phyloP scores from a whole-genome alignment of 2,329 filamentous ascomycete genomes.

The Trichoderma gracile region DNA sequence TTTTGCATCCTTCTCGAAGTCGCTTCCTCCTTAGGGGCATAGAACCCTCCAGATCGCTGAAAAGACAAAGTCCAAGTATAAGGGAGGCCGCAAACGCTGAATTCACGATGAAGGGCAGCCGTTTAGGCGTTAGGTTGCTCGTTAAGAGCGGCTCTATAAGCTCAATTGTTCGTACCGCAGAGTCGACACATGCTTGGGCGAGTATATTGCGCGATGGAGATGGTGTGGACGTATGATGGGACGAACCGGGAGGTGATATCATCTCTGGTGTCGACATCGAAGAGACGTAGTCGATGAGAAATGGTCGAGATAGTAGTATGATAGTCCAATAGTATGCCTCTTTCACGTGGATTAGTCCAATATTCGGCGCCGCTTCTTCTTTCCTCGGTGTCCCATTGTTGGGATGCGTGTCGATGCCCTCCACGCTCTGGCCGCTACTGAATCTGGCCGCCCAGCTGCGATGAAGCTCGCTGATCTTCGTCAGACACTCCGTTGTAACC shows the following conservation, averaged over 20 bases:
- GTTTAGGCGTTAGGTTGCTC: background rate
- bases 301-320: background rate
- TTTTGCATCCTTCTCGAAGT: background rate
- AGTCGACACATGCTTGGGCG: slow-evolving; percentile 3
- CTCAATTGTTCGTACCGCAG: background rate
- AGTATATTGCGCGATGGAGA: slow-evolving; percentile 5
- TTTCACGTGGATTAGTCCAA: slow-evolving; percentile 6
- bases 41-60: background rate
- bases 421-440: background rate
- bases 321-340: slow-evolving; percentile 7
- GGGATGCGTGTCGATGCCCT: background rate
- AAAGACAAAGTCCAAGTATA: background rate
- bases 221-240: background rate
- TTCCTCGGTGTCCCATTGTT: background rate
- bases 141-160: background rate
- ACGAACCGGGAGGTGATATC: background rate
- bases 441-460: background rate
- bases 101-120: slow-evolving; percentile 4
- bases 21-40: background rate
- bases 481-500: background rate
- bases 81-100: background rate
- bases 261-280: background rate
- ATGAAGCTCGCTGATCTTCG: slow-evolving; percentile 4
- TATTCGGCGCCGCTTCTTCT: background rate
- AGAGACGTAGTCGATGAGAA: slow-evolving; percentile 6